Evolutionary conservation across 805 yeast genomes (phyloP).

Genomic region (Vanderwaltozyma verrucispora): DNA sequence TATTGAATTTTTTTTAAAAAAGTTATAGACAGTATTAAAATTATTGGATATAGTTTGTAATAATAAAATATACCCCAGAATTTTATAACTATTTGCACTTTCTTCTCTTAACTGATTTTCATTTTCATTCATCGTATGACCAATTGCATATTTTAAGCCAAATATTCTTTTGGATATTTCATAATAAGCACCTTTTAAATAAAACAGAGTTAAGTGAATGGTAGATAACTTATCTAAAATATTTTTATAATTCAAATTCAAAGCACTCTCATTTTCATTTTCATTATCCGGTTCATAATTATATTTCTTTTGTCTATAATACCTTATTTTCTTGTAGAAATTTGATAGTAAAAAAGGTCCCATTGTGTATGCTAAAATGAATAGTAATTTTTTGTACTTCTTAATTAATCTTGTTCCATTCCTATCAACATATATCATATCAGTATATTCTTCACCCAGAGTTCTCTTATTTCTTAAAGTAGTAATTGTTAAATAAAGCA

Average conservation of each 20-base stretch:
- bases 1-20: background rate
- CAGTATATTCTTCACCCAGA: slow-evolving; percentile 91
- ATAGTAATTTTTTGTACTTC: slow-evolving; percentile 40
- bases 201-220: slow-evolving; percentile 71
- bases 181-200: slow-evolving; percentile 75
- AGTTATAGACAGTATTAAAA: background rate
- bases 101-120: slow-evolving; percentile 27
- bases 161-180: slow-evolving; percentile 63
- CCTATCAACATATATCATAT: slow-evolving; percentile 52
- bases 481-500: slow-evolving; percentile 61
- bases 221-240: slow-evolving; percentile 46
- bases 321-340: slow-evolving; percentile 11
- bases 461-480: slow-evolving; percentile 72
- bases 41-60: slow-evolving; percentile 41
- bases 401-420: slow-evolving; percentile 42
- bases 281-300: background rate
- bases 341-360: slow-evolving; percentile 46
- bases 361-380: slow-evolving; percentile 48
- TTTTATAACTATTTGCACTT: slow-evolving; percentile 47
- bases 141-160: slow-evolving; percentile 72
- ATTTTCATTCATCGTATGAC: slow-evolving; percentile 41
- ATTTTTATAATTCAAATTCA: slow-evolving; percentile 24
- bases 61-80: slow-evolving; percentile 56
- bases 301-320: background rate
- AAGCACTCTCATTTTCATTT: background rate